Conservation (phyloP, 768 basidiomycete genomes). For the Leucocoprinus sp. region DNA sequence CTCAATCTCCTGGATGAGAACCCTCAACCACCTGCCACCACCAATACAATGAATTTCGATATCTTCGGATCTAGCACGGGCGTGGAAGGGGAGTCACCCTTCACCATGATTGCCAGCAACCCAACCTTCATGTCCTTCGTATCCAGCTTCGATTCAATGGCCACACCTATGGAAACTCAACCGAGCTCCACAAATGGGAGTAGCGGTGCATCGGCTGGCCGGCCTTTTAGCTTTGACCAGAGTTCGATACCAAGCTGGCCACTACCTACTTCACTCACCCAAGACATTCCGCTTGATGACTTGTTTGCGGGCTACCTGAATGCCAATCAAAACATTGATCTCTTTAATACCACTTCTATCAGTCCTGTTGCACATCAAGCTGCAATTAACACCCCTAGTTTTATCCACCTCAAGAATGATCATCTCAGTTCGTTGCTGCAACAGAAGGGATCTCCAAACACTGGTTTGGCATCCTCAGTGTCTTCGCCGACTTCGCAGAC, state of each 20-base stretch:
- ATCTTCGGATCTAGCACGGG: constrained; percentile 44
- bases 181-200: neutral
- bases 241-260: constrained; percentile 38
- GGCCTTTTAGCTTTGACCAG: constrained; percentile 39
- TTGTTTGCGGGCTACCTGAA: constrained; percentile 33
- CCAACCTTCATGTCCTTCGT: constrained; percentile 82
- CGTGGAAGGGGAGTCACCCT: constrained; percentile 31
- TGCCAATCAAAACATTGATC: constrained; percentile 21
- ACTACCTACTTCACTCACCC: constrained; percentile 22
- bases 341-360: constrained; percentile 30
- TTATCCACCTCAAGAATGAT: neutral
- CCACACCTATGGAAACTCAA: constrained; percentile 17
- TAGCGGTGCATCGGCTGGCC: neutral
- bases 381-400: constrained; percentile 17
- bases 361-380: constrained; percentile 51
- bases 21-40: constrained; percentile 44
- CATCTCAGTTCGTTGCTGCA: constrained; percentile 13
- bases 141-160: constrained; percentile 40
- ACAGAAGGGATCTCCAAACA: constrained; percentile 15
- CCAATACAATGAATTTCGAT: constrained; percentile 55
- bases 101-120: constrained; percentile 77
- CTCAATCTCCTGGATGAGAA: constrained; percentile 58
- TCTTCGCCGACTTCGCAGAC: constrained; percentile 31
- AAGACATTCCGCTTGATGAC: constrained; percentile 39
- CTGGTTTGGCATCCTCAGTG: constrained; percentile 24